Evolutionary conservation across 2,329 filamentous ascomycete genomes (phyloP), one percentile per base, ranked within the genome.

Genomic region (Monosporascus cannonballus): DNA sequence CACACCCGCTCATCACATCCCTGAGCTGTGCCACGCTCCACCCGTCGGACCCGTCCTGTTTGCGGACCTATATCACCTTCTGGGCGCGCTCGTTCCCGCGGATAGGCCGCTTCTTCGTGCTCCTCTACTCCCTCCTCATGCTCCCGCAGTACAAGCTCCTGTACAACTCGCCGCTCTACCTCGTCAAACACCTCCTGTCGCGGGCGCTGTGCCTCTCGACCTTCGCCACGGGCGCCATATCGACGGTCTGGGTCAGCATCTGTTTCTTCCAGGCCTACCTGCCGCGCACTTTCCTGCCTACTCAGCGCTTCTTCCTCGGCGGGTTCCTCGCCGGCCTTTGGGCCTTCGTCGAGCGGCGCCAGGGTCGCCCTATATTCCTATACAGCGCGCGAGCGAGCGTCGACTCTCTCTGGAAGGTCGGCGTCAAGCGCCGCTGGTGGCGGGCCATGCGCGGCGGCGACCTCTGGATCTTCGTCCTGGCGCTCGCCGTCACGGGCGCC

Each of bases 21-120:
- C 82, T 96, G 20, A 93, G 90, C 44, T 99, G 94, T 71, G 93
- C 93, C 1, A 80, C 93, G 2, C 82, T 97, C 2, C 93, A 99
- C 67, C 92, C 93, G 0, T 78, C 82, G 18, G 89, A 96, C 63
- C 92, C 93, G 1, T 96, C 89, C 18, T 99, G 93, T 69, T 80
- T 87, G 38, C 88, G 89, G 30, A 95, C 90, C 3, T 95, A 92
- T 67, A 74, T 96, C 46, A 89, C 89, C 55, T 95, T 94, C 71
- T 93, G 89, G 81, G 83, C 96, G 53, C 81, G 83, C 51, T 86
- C 90, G 1, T 94, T 96, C 69, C 91, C 92, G 0, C 77, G 81
- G 1, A 75, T 96, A 27, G 84, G 87, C 6, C 87, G 89, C 54
- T 82, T 94, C 73, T 87, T 94, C 71, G 80, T 91, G 3, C 68